Conservation (phyloP, 1,284 basidiomycete species). For the Ustilago tritici region DNA sequence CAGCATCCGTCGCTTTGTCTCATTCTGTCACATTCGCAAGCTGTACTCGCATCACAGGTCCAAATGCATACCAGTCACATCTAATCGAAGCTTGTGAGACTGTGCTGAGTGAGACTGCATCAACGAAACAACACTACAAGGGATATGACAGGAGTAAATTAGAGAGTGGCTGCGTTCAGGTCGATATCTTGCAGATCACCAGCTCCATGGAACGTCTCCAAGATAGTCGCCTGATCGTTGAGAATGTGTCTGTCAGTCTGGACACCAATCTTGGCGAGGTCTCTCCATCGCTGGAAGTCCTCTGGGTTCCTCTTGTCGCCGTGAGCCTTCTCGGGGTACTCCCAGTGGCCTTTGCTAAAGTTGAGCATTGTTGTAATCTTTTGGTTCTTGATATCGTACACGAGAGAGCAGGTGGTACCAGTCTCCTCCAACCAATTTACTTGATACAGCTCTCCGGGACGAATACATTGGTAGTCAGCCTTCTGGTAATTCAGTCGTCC, state of each 20-base stretch:
- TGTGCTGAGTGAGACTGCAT: background rate
- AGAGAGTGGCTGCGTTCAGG: slow-evolving; percentile 52
- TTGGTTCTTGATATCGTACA: slow-evolving; percentile 61
- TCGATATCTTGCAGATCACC: slow-evolving; percentile 67
- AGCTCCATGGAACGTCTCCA: slow-evolving; percentile 57
- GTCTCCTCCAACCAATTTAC: slow-evolving; percentile 69
- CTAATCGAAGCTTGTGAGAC: background rate
- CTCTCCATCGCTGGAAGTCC: slow-evolving; percentile 66
- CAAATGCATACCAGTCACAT: slow-evolving; percentile 9
- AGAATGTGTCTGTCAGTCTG: slow-evolving; percentile 62
- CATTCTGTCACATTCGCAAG: background rate
- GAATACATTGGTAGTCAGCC: slow-evolving; percentile 65
- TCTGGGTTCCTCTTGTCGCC: slow-evolving; percentile 68
- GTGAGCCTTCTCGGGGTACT: slow-evolving; percentile 61
- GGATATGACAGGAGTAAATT: background rate
- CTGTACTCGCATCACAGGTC: background rate
- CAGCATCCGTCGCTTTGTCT: background rate
- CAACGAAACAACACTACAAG: background rate
- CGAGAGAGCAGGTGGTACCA: slow-evolving; percentile 66
- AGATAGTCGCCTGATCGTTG: slow-evolving; percentile 67
- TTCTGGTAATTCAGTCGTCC: slow-evolving; percentile 68
- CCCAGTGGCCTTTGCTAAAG: slow-evolving; percentile 68
- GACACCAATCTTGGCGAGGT: slow-evolving; percentile 62
- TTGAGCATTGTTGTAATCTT: slow-evolving; percentile 67
- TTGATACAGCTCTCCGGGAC: slow-evolving; percentile 59